phyloP scores from a whole-genome alignment of 345 rosid species.

The Eucalyptus grandis region DNA sequence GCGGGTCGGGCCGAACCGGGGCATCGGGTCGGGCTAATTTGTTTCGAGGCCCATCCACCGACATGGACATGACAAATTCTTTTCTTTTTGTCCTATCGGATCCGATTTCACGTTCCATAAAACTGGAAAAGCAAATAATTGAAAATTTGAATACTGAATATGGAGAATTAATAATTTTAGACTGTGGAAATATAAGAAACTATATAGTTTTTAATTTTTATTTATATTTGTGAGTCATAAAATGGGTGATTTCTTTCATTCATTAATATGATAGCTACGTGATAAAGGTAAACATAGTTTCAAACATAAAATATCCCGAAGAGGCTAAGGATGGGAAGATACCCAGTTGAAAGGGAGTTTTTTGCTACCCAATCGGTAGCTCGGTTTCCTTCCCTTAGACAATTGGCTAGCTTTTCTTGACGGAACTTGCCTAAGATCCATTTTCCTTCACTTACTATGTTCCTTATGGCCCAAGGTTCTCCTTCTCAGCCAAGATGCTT shows the following conservation, averaged over 20 bases:
- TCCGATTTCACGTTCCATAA: not conserved
- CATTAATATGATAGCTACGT: no score
- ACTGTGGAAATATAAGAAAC: not conserved
- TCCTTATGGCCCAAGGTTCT: not conserved
- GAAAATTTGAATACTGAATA: not conserved
- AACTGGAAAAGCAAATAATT: not conserved
- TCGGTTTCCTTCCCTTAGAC: no score
- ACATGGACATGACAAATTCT: not conserved
- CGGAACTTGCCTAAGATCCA: not conserved
- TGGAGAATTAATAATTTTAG: not conserved
- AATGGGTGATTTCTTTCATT: no score
- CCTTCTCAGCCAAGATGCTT: not conserved
- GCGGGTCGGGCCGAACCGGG: not conserved
- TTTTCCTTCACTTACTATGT: no score
- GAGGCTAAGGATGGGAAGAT: no score
- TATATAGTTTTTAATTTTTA: not conserved
- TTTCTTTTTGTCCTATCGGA: not conserved
- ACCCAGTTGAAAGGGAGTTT: no score
- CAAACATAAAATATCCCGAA: not conserved
- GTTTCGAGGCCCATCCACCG: no score
- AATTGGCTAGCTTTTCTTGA: no score
- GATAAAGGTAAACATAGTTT: not conserved
- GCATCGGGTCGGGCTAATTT: not conserved
- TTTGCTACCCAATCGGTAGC: no score
- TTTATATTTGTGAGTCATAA: not conserved